Base-by-base conservation (phyloP, 1,284 basidiomycete genomes). In the Puccinia novopanici region DNA sequence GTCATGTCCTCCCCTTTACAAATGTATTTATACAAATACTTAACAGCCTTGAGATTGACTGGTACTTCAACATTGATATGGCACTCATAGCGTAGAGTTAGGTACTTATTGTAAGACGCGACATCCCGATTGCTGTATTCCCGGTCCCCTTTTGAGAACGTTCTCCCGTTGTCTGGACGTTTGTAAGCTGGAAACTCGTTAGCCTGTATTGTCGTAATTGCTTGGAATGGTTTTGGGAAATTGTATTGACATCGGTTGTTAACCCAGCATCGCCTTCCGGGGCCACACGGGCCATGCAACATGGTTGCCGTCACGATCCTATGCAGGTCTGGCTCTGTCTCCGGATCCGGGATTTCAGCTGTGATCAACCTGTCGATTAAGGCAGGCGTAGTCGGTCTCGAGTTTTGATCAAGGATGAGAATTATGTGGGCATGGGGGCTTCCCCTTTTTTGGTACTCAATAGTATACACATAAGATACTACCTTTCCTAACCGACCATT, bases 401-500 rank as follows among this genome's bases (percentile, higher is more conserved):
- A 19, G 19, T n/a, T n/a, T n/a, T n/a, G 3, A 30, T 30, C 30
- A 2, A 61, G 13, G 1, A 30, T 61, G 3, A 61, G 12, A 27
- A 61, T 61, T 6, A 61, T 17, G 37, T 90, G 89, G 81, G 87
- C 86, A 74, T 89, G 88, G 2, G 88, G 88, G 0, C 89, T 85
- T 0, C 88, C 88, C 0, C 87, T 83, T 79, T 89, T 89, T 82
- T 89, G 89, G 73, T 88, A 89, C 82, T 89, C 88, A 77, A 89
- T 88, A 0, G 86, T 86, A 76, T 87, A 87, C 0, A 89, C 86
- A 79, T 86, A 75, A 0, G 86, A 87, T 34, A 85, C 84, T 2
- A 83, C 63, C 0, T 75, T 24, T 0, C 87, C 87, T 82, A 88
- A 86, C 34, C 83, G 82, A 5, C 84, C 84, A 13, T 86, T 67